phyloP scores from a whole-genome alignment of 2,329 filamentous ascomycete species.

The Sporothrix euskadiensis region DNA sequence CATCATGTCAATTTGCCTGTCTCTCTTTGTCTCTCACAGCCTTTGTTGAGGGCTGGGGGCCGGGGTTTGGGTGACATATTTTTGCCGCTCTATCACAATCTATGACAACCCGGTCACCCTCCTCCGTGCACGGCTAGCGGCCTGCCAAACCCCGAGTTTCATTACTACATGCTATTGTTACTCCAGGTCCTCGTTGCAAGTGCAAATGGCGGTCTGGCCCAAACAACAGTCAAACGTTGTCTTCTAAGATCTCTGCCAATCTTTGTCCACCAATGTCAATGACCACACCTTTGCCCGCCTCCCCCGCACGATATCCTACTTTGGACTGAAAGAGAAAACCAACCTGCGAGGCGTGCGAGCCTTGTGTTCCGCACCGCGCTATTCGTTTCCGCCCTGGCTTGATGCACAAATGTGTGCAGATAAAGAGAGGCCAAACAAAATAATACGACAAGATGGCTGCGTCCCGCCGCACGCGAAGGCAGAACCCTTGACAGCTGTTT shows the following conservation, averaged over 20 bases:
- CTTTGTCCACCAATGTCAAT: not conserved
- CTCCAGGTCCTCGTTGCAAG: not conserved
- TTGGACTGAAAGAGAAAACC: not conserved
- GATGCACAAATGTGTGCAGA: not conserved
- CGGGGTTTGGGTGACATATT: not conserved
- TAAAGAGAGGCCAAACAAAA: not conserved
- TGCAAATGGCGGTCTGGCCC: slow-evolving; percentile 13
- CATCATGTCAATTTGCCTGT: not conserved
- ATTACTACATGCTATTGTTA: no score
- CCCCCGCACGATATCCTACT: not conserved
- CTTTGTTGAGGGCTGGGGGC: not conserved
- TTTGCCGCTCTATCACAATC: not conserved
- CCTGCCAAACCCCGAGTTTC: not conserved
- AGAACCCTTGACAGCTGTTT: not conserved
- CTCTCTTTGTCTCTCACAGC: not conserved
- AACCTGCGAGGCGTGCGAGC: not conserved
- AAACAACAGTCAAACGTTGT: not conserved
- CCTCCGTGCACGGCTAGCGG: slow-evolving; percentile 5
- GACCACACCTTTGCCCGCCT: not conserved
- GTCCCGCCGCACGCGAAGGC: not conserved
- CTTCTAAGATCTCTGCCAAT: not conserved
- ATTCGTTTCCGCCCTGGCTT: not conserved
- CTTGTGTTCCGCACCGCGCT: not conserved
- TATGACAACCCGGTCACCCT: not conserved
- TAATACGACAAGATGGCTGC: not conserved